phyloP scores from a whole-genome alignment of 305 asterid species.

The Solanum hybrid region DNA sequence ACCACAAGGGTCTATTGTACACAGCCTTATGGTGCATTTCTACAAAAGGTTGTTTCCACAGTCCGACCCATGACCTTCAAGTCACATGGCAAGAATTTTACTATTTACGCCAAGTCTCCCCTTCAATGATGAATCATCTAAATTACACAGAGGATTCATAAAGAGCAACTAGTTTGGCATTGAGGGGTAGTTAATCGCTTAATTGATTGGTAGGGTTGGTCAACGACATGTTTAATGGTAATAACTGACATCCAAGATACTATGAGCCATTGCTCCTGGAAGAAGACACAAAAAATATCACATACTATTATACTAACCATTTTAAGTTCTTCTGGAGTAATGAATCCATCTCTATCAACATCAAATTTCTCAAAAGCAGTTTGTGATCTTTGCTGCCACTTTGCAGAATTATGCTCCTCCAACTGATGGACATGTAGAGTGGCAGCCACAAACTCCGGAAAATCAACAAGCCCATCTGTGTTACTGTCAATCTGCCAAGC shows the following conservation, averaged over 20 bases:
- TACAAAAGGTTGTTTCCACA: neutral
- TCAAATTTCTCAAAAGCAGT: constrained; percentile 80
- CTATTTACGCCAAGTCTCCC: neutral
- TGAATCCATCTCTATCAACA: constrained; percentile 69
- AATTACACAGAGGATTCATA: neutral
- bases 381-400: constrained; percentile 62
- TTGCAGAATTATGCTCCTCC: constrained; percentile 66
- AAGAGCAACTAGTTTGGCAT: neutral
- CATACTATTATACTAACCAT: constrained; percentile 31
- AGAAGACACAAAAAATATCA: neutral
- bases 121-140: neutral
- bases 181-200: neutral
- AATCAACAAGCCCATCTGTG: constrained; percentile 82
- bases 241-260: neutral
- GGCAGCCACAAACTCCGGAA: constrained; percentile 79
- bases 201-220: neutral
- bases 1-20: neutral
- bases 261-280: neutral
- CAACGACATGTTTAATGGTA: neutral
- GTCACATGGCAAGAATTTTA: neutral
- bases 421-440: constrained; percentile 72
- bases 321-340: constrained; percentile 70
- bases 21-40: neutral
- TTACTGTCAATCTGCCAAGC: constrained; percentile 69
- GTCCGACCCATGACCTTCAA: neutral